phyloP scores from a whole-genome alignment of 2,329 filamentous ascomycete species.

The Pyricularia sp. region DNA sequence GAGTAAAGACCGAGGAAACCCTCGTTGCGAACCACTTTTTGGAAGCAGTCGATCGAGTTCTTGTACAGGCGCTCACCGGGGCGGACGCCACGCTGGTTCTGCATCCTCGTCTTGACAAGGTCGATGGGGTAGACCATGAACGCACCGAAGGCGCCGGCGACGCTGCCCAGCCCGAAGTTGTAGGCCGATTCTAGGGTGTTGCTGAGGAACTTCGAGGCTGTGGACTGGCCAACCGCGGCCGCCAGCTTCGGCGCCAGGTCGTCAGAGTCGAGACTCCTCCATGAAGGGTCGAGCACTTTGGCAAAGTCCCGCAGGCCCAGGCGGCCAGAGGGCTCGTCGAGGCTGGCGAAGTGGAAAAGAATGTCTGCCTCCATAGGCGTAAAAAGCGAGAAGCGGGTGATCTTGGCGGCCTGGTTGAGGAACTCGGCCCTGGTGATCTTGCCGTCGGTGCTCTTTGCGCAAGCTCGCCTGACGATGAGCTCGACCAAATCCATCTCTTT shows the following conservation, averaged over 20 bases:
- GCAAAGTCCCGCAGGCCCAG: conserved; percentile 76
- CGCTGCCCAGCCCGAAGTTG: conserved; percentile 77
- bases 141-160: conserved; percentile 92
- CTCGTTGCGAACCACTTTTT: conserved; percentile 87
- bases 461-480: conserved; percentile 78
- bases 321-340: conserved; percentile 78
- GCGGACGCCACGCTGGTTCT: conserved; percentile 78
- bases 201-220: conserved; percentile 44
- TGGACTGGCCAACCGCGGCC: conserved; percentile 35
- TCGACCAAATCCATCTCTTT: conserved; percentile 97
- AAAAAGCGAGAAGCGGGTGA: conserved; percentile 89
- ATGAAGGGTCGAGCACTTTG: conserved; percentile 88
- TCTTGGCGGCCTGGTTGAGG: conserved; percentile 78
- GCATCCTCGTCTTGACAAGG: conserved; percentile 94
- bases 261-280: conserved; percentile 48
- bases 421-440: conserved; percentile 93
- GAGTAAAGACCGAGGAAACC: conserved; percentile 84
- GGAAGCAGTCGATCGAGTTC: conserved; percentile 91
- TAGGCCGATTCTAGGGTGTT: conserved; percentile 65
- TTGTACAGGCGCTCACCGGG: conserved; percentile 87
- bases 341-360: conserved; percentile 91
- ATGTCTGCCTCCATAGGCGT: conserved; percentile 99
- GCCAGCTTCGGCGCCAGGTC: conserved; percentile 20
- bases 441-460: conserved; percentile 69
- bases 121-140: conserved; percentile 99